phyloP scores from a whole-genome alignment of 2,329 filamentous ascomycete species.

The Colletotrichum sansevieriae region DNA sequence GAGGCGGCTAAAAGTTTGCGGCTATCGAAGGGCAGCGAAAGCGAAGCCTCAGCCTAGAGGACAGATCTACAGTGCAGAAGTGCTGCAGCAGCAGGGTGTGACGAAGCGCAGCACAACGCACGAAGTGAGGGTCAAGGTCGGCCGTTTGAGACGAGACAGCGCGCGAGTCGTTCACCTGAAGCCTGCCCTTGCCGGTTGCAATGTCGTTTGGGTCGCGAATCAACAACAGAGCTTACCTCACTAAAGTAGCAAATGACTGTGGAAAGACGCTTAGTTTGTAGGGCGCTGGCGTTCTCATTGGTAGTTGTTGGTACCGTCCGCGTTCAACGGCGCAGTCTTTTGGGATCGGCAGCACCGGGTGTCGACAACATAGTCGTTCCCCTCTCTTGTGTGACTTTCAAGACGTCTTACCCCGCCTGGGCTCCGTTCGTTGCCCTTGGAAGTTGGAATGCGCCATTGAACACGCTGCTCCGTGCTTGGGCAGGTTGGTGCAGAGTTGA shows the following conservation, averaged over 20 bases:
- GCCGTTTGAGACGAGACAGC: slow-evolving; percentile 31
- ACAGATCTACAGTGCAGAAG: slow-evolving; percentile 32
- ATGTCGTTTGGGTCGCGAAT: too few species aligned
- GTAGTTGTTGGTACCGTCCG: not conserved
- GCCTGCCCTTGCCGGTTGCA: slow-evolving; percentile 4
- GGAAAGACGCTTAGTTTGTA: not conserved
- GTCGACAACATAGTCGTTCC: slow-evolving; percentile 13
- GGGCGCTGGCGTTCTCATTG: not conserved
- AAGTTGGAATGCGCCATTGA: not conserved
- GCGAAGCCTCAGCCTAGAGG: not conserved
- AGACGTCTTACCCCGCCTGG: slow-evolving; percentile 33
- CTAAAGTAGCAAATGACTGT: not conserved
- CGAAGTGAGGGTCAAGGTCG: slow-evolving; percentile 10
- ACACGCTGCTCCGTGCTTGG: slow-evolving; percentile 1
- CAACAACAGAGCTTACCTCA: too few species aligned
- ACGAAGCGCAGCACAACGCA: slow-evolving; percentile 7
- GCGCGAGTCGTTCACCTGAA: slow-evolving; percentile 33
- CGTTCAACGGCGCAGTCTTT: slow-evolving; percentile 4
- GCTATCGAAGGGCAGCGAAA: slow-evolving; percentile 14
- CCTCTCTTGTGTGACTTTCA: slow-evolving; percentile 35
- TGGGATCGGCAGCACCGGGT: slow-evolving; percentile 15
- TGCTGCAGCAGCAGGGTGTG: slow-evolving; percentile 3
- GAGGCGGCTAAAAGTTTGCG: slow-evolving; percentile 29
- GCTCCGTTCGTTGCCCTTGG: slow-evolving; percentile 11
- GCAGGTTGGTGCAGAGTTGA: not conserved